Conservation (phyloP, 768 basidiomycete genomes). For the Suillus sp. region DNA sequence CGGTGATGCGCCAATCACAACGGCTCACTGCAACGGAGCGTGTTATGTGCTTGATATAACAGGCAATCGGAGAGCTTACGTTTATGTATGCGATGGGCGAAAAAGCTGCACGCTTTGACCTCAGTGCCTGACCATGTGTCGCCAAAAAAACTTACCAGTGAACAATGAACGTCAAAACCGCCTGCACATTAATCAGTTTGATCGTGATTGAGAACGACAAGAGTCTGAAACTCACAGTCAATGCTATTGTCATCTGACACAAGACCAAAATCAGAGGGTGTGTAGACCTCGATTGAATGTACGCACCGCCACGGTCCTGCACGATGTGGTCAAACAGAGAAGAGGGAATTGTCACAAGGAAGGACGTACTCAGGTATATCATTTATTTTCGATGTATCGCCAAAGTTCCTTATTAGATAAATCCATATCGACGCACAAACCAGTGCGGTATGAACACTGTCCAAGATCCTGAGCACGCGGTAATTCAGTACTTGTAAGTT, state of each 20-base stretch:
- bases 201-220: neutral
- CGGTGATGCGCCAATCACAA: slow-evolving; percentile 33
- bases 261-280: slow-evolving; percentile 5
- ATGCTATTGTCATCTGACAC: slow-evolving; percentile 30
- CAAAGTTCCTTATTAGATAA: slow-evolving; percentile 48
- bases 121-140: neutral
- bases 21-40: slow-evolving; percentile 27
- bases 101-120: slow-evolving; percentile 30
- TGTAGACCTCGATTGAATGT: neutral
- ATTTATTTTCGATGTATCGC: slow-evolving; percentile 40
- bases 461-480: slow-evolving; percentile 31
- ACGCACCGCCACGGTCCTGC: slow-evolving; percentile 32
- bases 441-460: slow-evolving; percentile 43
- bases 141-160: slow-evolving; percentile 42
- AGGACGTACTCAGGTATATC: slow-evolving; percentile 45
- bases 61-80: slow-evolving; percentile 28
- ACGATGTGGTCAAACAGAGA: neutral
- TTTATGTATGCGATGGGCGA: slow-evolving; percentile 44
- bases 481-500: neutral
- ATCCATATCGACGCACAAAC: slow-evolving; percentile 44
- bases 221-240: slow-evolving; percentile 30
- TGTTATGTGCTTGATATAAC: slow-evolving; percentile 5
- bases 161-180: slow-evolving; percentile 50
- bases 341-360: neutral
- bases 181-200: slow-evolving; percentile 37